These are phyloP conservation scores for Terana coerulea DNA, from an alignment of 768 basidiomycete genomes.

Conservation along the genomic window DNA sequence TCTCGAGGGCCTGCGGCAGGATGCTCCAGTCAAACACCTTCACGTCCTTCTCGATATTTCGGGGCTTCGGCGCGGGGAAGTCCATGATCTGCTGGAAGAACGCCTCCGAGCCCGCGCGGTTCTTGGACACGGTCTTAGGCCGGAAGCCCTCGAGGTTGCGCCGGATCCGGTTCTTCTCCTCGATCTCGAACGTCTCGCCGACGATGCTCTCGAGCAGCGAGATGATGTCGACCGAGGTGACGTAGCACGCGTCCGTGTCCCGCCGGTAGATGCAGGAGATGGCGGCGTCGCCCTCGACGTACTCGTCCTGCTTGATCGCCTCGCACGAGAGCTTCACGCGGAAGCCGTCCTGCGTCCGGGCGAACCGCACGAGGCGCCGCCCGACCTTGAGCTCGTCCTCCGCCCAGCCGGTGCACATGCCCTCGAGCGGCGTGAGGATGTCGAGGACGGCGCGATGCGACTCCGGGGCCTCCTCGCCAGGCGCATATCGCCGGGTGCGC, in stretches of 20 bases:
- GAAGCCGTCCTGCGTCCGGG: conserved; percentile 71
- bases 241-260: conserved; percentile 71
- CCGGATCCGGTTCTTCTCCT: conserved; percentile 96
- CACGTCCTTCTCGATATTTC: conserved; percentile 97
- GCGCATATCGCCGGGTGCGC: conserved; percentile 22
- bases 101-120: conserved; percentile 70
- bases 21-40: conserved; percentile 79
- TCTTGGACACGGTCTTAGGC: conserved; percentile 88
- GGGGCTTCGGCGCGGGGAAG: conserved; percentile 88
- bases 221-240: conserved; percentile 96
- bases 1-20: conserved; percentile 69
- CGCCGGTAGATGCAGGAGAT: conserved; percentile 93
- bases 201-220: conserved; percentile 82
- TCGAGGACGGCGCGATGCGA: conserved; percentile 54
- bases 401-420: conserved; percentile 55
- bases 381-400: conserved; percentile 62
- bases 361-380: conserved; percentile 85
- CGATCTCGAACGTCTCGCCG: conserved; percentile 77
- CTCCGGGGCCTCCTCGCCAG: conserved; percentile 34
- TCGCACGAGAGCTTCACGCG: conserved; percentile 78
- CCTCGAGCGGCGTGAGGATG: conserved; percentile 52
- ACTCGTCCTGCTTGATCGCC: conserved; percentile 69
- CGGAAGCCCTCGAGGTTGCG: conserved; percentile 91
- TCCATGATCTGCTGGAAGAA: conserved; percentile 97
- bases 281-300: conserved; percentile 70